phyloP scores from a whole-genome alignment of 306 rosid species.

The Ormosia semicastrata region DNA sequence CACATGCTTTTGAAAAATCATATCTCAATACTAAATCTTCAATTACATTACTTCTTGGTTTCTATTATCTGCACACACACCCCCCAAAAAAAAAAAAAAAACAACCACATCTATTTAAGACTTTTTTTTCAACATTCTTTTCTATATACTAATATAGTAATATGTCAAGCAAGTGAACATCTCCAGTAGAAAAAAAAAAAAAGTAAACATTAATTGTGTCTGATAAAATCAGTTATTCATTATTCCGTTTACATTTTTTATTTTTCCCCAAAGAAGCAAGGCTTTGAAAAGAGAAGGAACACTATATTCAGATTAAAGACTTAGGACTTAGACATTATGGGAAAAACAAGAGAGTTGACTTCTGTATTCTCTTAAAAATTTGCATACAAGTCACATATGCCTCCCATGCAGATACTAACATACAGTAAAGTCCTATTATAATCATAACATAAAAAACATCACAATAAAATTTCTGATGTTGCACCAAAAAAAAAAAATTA shows the following conservation, averaged over 20 bases:
- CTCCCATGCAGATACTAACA: slow-evolving; percentile 11
- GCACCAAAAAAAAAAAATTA: no score
- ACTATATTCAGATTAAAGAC: background rate
- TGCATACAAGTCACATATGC: background rate
- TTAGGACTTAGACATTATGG: background rate
- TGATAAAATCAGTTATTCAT: no score
- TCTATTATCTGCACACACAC: background rate
- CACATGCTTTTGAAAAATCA: background rate
- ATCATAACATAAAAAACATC: slow-evolving; percentile 18
- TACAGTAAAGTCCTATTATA: background rate
- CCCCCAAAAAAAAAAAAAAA: no score
- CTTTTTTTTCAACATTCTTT: no score
- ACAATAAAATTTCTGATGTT: background rate
- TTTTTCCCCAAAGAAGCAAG: no score
- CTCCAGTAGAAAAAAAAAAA: no score
- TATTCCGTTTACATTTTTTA: no score
- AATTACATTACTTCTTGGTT: background rate
- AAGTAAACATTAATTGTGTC: no score
- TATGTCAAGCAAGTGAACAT: no score
- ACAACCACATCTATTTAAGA: no score
- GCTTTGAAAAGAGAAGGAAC: background rate
- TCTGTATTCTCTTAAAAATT: background rate
- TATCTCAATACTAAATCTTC: background rate
- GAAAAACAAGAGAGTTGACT: background rate
- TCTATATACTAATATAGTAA: no score